Percentiles rank a stretch among this genome's conserved stretches.
These are phyloP conservation scores for Suillus bovinus DNA, from an alignment of 768 basidiomycete genomes.

Conservation along the genomic window DNA sequence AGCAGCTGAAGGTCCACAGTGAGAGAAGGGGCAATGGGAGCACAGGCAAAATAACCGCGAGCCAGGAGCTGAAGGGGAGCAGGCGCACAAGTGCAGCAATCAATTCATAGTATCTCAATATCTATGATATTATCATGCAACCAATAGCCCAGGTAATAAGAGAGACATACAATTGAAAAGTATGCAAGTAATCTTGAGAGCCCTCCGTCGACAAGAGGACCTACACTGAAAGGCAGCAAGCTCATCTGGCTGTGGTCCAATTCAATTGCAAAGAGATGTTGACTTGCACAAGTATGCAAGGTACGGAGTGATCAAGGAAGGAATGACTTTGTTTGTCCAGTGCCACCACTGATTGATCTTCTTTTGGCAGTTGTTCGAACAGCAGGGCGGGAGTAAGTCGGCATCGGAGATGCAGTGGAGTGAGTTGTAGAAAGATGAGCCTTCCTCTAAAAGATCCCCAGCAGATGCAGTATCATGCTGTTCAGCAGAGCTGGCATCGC, in stretches of 20 bases:
- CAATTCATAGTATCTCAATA: too few species aligned
- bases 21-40: too few species aligned
- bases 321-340: too few species aligned
- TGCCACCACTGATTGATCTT: background rate
- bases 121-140: too few species aligned
- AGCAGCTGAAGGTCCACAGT: too few species aligned
- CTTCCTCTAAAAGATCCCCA: background rate
- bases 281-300: constrained; percentile 5
- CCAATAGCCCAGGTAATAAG: too few species aligned
- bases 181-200: background rate
- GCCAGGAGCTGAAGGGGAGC: too few species aligned
- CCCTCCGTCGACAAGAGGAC: background rate
- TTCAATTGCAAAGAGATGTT: background rate
- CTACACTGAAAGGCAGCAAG: background rate
- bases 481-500: too few species aligned
- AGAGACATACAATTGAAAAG: too few species aligned
- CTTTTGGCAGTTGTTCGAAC: background rate
- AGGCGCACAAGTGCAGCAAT: too few species aligned
- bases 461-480: background rate
- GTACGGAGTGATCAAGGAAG: too few species aligned
- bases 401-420: background rate
- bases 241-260: background rate
- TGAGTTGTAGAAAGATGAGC: background rate
- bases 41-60: too few species aligned
- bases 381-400: background rate